phyloP scores from a whole-genome alignment of 2,329 filamentous ascomycete species.

The Colletotrichum gloeosporioides region DNA sequence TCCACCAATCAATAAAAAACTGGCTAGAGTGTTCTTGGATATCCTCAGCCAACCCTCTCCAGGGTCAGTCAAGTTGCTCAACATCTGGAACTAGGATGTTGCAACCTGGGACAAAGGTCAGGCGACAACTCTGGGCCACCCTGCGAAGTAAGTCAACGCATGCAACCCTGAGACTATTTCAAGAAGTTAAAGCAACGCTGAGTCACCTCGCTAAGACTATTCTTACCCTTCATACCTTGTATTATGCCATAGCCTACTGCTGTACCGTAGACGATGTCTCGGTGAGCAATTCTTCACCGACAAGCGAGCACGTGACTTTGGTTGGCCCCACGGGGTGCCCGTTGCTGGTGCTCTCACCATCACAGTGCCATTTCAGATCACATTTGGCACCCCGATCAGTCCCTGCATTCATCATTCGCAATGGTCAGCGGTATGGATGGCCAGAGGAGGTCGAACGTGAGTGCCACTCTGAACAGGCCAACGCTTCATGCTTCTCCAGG shows the following conservation, averaged over 20 bases:
- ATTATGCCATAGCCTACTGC: not conserved
- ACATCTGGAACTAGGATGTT: not conserved
- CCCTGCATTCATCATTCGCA: not conserved
- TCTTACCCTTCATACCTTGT: not conserved
- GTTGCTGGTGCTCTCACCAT: not conserved
- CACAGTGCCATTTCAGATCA: not conserved
- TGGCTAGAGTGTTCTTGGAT: not conserved
- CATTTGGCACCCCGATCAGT: not conserved
- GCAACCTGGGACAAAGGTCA: not conserved
- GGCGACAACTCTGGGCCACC: not conserved
- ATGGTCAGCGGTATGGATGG: not conserved
- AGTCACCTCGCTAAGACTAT: not conserved
- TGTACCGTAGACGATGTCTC: not conserved
- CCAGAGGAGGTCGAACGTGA: not conserved
- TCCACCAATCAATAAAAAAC: not conserved
- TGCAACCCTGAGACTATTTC: not conserved
- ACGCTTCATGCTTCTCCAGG: not conserved
- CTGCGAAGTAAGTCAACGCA: not conserved
- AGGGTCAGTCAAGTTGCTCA: not conserved
- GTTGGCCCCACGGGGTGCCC: not conserved
- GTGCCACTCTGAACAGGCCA: not conserved
- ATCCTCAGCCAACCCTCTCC: not conserved
- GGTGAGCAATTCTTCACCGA: conserved; percentile 9
- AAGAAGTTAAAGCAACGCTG: not conserved
- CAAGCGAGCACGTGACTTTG: conserved; percentile 19